phyloP scores from a whole-genome alignment of 176 grass and related monocot species.

The sorghum (Sorghum bicolor) region Sorghum_bicolor_NCBIv3 NC_012873.2:63763501-63764000 shows the following conservation, averaged over 20 bases:
- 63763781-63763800: background rate
- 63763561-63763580: background rate
- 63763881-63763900: conserved; percentile 28
- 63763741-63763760: no score
- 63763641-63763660: no score
- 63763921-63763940: background rate
- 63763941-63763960: conserved; percentile 6
- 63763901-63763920: background rate
- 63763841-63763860: background rate
- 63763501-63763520: no score
- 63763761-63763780: background rate
- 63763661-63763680: no score
- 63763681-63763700: no score
- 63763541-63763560: background rate
- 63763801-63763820: no score
- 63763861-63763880: background rate
- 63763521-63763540: background rate
- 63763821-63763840: background rate
- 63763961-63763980: conserved; percentile 21
- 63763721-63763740: no score
- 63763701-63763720: no score
- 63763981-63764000: conserved; percentile 26
- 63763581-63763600: background rate
- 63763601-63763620: no score
- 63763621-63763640: no score